Base-by-base conservation (phyloP, 495 filamentous ascomycete genomes). In the Aspergillus bridgeri region DNA sequence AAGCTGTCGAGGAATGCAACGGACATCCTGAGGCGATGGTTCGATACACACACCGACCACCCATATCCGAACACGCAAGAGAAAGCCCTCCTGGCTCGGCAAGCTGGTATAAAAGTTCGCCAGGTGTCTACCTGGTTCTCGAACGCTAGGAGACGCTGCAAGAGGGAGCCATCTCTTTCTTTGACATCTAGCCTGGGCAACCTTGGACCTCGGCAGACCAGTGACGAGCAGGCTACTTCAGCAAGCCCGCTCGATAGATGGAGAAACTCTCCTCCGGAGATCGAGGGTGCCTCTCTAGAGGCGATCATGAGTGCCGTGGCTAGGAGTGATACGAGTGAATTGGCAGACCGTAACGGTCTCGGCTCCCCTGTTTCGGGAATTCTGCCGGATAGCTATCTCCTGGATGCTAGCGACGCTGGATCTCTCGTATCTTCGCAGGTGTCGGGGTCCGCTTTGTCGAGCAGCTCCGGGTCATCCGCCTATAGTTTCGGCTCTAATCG, bases 191-290 rank as follows among this genome's bases (percentile, higher is more conserved):
- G 23, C 7, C 23, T 15, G 13, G 15, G 13, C 18, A 18, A 6
- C 48, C 23, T 50, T 8, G 22, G 29, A 18, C 7, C 7, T 25
- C 48, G 18, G 11, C 6, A 25, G 8, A 25, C 22, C 2, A n/a
- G 17, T 7, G 4, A 15, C 15, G 22, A 24, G 4, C 2, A 19
- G 11, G 8, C 13, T 23, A 6, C 48, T 8, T 5, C 9, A 9
- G 43, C 60, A 47, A 56, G 47, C 60, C 88, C 88, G 8, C 69
- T 91, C 42, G 85, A 91, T 66, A 71, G 88, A 72, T 91, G 88
- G 88, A 78, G 83, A 67, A 75, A 84, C 66, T 89, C 86, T 50
- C 88, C 88, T 2, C 88, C 88, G 3, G 88, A 90, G 71, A 75
- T 88, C 69, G 88, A 91, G 81, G 84, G 87, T 47, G 87, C 87